Evolutionary conservation across 1,284 basidiomycete genomes (phyloP), one percentile per base, ranked within the genome.

Genomic region (Ustilago cynodontis): DNA sequence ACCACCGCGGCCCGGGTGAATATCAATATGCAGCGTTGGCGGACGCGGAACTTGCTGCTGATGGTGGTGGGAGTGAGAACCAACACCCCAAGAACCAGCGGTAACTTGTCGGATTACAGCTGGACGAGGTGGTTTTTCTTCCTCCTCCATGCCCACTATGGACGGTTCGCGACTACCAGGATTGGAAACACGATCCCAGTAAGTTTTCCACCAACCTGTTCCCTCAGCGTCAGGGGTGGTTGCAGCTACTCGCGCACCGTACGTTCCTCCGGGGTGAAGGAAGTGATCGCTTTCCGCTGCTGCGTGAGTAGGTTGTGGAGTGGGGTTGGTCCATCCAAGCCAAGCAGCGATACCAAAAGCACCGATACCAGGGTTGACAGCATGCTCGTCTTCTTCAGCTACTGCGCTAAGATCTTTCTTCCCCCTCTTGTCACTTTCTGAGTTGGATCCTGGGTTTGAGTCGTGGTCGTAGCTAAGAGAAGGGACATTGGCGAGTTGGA

Each of bases 401-500:
- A 66, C 67, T 11, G 67, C 60, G 13, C 53, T 45, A 10, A 58
- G 53, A 26, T 61, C 57, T 24, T 33, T 50, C 1, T 33, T 50
- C 1, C 29, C 47, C 18, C 39, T 43, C 16, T 37, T 33, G 0
- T 3, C 33, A 14, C 28, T 35, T 20, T 1, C 45, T 11, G n/a
- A 22, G 9, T 8, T 20, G 26, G 47, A 49, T 47, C 29, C 14
- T n/a, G 35, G 28, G 6, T 35, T 8, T 3, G 56, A 41, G 3
- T 55, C 51, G 0, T 61, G 55, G 6, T 74, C 63, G 52, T 76
- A 76, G 3, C 41, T 52, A 2, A 76, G 65, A 3, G 68, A 65
- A 2, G 73, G 73, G 8, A 76, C 56, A 35, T 76, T 71, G 53
- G 65, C 68, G 22, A 76, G 65, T 37, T 53, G 65, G 6, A 76